Evolutionary conservation across 2,329 filamentous ascomycete genomes (phyloP).

Genomic region (Sarocladium strictum): DNA sequence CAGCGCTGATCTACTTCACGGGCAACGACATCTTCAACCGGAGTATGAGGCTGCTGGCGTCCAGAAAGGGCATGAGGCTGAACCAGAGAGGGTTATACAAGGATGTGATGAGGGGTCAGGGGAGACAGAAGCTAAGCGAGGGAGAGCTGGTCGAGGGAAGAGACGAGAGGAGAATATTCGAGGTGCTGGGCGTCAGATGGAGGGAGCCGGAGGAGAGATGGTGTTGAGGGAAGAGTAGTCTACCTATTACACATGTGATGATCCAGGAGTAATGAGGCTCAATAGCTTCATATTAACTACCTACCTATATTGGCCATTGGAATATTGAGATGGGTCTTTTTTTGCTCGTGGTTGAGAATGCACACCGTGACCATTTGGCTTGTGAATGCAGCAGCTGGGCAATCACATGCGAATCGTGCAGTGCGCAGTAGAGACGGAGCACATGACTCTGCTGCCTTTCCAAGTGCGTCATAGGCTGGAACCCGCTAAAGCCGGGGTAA

Average conservation of each 20-base stretch:
- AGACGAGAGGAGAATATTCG: slow-evolving; percentile 76
- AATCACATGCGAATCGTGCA: neutral
- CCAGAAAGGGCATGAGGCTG: slow-evolving; percentile 74
- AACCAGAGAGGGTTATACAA: slow-evolving; percentile 79
- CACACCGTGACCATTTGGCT: neutral
- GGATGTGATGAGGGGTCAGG: slow-evolving; percentile 57
- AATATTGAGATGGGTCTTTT: no score
- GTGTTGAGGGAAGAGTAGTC: slow-evolving; percentile 46
- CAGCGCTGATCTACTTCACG: slow-evolving; percentile 89
- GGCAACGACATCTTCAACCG: slow-evolving; percentile 94
- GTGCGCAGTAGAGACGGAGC: neutral
- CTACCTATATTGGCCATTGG: no score
- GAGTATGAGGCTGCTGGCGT: slow-evolving; percentile 73
- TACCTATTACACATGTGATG: no score
- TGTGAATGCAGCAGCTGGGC: slow-evolving; percentile 1
- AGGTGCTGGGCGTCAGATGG: slow-evolving; percentile 77
- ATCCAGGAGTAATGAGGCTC: no score
- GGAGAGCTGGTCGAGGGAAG: slow-evolving; percentile 68
- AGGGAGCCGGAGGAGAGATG: slow-evolving; percentile 70
- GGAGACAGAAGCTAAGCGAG: slow-evolving; percentile 55
- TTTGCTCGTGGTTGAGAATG: neutral
- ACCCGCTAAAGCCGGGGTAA: slow-evolving; percentile 5
- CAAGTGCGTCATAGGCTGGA: neutral
- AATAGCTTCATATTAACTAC: no score
- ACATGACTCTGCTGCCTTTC: neutral